Conservation (phyloP, 305 asterid species). For the Coffea humblotiana region DNA sequence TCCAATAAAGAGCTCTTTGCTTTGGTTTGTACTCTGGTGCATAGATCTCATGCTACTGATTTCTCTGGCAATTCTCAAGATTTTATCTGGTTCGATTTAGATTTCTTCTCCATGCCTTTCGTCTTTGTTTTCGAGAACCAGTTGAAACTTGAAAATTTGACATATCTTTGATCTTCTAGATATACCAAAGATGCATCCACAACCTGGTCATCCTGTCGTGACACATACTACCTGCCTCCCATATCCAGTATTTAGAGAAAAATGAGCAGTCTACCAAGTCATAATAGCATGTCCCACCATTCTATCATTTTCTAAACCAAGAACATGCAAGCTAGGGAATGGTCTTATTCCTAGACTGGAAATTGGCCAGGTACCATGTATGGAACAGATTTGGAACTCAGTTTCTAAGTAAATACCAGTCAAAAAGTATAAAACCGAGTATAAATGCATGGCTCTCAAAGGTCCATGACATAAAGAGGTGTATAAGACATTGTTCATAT, state of each 20-base stretch:
- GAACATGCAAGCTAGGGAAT: background rate
- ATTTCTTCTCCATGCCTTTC: background rate
- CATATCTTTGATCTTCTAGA: background rate
- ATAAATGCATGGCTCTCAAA: background rate
- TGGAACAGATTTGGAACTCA: background rate
- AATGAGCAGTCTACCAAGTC: background rate
- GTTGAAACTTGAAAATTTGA: background rate
- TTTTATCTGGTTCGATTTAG: background rate
- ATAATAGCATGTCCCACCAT: background rate
- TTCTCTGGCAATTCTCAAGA: background rate
- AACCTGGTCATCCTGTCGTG: background rate
- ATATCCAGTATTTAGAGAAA: too few relatives aligned
- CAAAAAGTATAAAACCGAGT: background rate
- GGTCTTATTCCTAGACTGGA: background rate
- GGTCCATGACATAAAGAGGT: background rate
- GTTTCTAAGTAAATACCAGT: background rate
- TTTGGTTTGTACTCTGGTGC: background rate
- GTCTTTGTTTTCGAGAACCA: background rate
- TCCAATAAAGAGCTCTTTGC: background rate
- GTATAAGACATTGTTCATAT: background rate
- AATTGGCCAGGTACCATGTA: background rate
- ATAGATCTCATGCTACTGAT: background rate
- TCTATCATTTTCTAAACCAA: background rate
- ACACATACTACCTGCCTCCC: background rate
- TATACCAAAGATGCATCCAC: background rate